These are phyloP conservation scores for Kwoniella sp. DNA, from an alignment of 768 basidiomycete species.

Conservation along the genomic window DNA sequence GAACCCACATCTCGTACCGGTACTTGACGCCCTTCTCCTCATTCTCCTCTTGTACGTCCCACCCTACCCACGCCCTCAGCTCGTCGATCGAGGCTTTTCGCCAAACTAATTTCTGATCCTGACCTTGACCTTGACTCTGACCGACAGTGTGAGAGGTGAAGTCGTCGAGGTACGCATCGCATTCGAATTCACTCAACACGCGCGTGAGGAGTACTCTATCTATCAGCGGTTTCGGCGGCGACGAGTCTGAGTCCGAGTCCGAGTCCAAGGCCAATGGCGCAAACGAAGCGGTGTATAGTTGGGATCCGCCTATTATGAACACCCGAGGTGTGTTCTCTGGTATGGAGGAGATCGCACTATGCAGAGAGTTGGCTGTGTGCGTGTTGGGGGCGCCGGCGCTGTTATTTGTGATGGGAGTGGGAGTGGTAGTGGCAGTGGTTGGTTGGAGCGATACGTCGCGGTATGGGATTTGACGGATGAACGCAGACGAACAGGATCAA, in stretches of 20 bases:
- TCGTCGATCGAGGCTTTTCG: slow-evolving; percentile 64
- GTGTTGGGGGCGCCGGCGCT: slow-evolving; percentile 29
- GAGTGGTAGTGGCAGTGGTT: neutral
- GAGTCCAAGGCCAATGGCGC: no score
- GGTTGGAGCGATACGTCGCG: neutral
- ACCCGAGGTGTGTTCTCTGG: slow-evolving; percentile 58
- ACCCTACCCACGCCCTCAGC: slow-evolving; percentile 76
- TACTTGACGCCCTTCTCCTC: slow-evolving; percentile 82
- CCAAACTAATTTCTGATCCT: slow-evolving; percentile 59
- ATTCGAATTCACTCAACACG: slow-evolving; percentile 73
- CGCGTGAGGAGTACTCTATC: slow-evolving; percentile 88
- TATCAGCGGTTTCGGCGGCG: slow-evolving; percentile 59
- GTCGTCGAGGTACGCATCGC: slow-evolving; percentile 84
- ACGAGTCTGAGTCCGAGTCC: neutral
- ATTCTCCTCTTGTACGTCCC: slow-evolving; percentile 74
- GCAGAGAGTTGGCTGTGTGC: slow-evolving; percentile 27
- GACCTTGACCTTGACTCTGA: slow-evolving; percentile 7
- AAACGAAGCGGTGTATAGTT: slow-evolving; percentile 74
- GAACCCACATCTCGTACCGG: slow-evolving; percentile 94
- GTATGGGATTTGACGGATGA: no score
- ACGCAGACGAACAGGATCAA: neutral
- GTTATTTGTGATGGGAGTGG: neutral
- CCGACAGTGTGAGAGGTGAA: slow-evolving; percentile 57
- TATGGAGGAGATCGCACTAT: slow-evolving; percentile 17
- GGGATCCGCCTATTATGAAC: slow-evolving; percentile 92